These are phyloP conservation scores for Coemansia sp. DNA, from an alignment of 371 early-diverging fungal genomes.

Conservation along the genomic window DNA sequence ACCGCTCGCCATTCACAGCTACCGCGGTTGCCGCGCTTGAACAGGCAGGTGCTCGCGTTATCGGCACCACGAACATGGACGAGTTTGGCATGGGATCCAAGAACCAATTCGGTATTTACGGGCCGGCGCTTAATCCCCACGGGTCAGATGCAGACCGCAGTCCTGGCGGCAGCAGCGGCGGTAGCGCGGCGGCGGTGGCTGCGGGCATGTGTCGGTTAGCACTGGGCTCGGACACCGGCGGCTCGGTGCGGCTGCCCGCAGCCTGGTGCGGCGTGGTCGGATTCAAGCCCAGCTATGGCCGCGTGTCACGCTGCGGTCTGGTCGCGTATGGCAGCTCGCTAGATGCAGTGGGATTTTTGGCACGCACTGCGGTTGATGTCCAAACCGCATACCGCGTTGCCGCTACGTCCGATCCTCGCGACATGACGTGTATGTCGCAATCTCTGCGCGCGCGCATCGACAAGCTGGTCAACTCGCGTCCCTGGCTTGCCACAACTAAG, in stretches of 20 bases:
- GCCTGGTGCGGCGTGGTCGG: constrained; percentile 92
- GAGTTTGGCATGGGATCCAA: constrained; percentile 96
- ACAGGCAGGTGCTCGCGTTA: constrained; percentile 67
- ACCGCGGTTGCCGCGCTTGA: constrained; percentile 68
- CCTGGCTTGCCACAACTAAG: constrained; percentile 3
- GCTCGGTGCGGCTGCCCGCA: constrained; percentile 90
- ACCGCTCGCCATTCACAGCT: constrained; percentile 74
- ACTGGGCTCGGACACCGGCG: constrained; percentile 93
- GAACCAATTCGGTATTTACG: constrained; percentile 43
- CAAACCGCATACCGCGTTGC: constrained; percentile 14
- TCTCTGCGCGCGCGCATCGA: constrained; percentile 19
- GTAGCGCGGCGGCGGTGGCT: constrained; percentile 91
- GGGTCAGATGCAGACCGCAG: not conserved
- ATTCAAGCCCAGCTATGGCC: constrained; percentile 91
- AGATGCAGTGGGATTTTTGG: constrained; percentile 84
- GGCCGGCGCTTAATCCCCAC: constrained; percentile 50
- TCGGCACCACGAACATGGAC: constrained; percentile 94
- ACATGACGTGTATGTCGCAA: constrained; percentile 48
- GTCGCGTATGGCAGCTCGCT: constrained; percentile 86
- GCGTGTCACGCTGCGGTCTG: constrained; percentile 82
- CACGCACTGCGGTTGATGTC: constrained; percentile 60
- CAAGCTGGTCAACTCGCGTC: not conserved
- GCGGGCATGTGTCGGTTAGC: constrained; percentile 65
- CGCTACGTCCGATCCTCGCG: constrained; percentile 27
- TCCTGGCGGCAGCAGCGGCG: constrained; percentile 90